Percentiles rank a stretch among this genome's conserved stretches.
Evolutionary conservation across 1,139 yeast genomes (phyloP).

Genomic region (Zygotorulaspora mrakii): DNA sequence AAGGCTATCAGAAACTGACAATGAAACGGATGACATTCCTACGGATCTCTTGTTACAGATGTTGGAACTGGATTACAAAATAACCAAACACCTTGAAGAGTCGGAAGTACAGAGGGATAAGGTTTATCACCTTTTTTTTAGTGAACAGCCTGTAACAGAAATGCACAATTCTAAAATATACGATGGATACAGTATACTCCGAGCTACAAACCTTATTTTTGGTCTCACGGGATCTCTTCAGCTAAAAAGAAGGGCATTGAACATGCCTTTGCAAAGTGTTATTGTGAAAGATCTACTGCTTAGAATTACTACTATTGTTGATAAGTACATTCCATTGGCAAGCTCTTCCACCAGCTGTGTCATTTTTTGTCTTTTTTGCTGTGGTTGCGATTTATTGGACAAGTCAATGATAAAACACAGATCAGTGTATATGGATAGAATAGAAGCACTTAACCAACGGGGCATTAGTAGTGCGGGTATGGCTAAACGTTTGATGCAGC

Average conservation of each 20-base stretch:
- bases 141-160: neutral
- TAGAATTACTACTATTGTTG: conserved; percentile 40
- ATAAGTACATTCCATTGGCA: conserved; percentile 40
- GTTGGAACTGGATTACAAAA: conserved; percentile 44
- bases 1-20: conserved; percentile 6
- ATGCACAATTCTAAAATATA: conserved; percentile 12
- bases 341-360: conserved; percentile 55
- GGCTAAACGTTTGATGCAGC: conserved; percentile 49
- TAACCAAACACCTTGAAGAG: conserved; percentile 31
- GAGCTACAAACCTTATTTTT: conserved; percentile 56
- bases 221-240: conserved; percentile 54
- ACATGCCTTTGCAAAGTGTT: conserved; percentile 45
- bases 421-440: conserved; percentile 41
- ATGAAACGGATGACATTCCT: conserved; percentile 31
- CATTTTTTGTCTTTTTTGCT: conserved; percentile 53
- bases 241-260: conserved; percentile 52
- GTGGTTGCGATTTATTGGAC: conserved; percentile 56
- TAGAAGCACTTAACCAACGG: conserved; percentile 40
- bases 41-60: conserved; percentile 42
- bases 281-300: conserved; percentile 42
- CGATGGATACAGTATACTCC: conserved; percentile 40
- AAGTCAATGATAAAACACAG: conserved; percentile 31
- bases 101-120: conserved; percentile 38
- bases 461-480: conserved; percentile 51
- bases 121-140: conserved; percentile 1